Percentiles rank a stretch among this genome's conserved stretches.
phyloP scores from a whole-genome alignment of 2,329 filamentous ascomycete species.

The Colletotrichum sp. region DNA sequence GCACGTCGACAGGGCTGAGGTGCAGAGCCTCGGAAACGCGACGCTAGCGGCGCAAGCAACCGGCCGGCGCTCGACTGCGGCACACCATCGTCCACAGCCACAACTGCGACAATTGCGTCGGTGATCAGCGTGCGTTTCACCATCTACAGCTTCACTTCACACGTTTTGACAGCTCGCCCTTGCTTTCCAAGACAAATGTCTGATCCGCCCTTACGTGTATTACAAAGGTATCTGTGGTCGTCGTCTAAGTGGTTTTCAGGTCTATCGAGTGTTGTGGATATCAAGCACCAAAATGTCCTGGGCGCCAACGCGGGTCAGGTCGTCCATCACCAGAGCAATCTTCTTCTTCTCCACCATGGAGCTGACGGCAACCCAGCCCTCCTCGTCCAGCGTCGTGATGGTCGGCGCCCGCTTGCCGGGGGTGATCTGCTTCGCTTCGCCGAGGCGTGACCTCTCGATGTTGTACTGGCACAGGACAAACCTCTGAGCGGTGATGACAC shows the following conservation, averaged over 20 bases:
- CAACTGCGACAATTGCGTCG: background rate
- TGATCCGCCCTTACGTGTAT: background rate
- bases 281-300: slow-evolving; percentile 85
- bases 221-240: slow-evolving; percentile 4
- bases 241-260: background rate
- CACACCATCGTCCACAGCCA: background rate
- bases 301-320: slow-evolving; percentile 76
- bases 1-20: background rate
- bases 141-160: background rate
- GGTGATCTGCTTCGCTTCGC: slow-evolving; percentile 76
- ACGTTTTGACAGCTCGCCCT: background rate
- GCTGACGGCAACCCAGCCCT: slow-evolving; percentile 92
- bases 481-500: slow-evolving; percentile 93
- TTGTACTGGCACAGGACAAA: slow-evolving; percentile 98
- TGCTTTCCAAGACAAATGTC: background rate
- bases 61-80: background rate
- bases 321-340: slow-evolving; percentile 87
- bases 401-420: slow-evolving; percentile 94
- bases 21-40: background rate
- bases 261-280: slow-evolving; percentile 77
- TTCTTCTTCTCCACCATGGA: slow-evolving; percentile 91
- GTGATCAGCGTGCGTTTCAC: background rate
- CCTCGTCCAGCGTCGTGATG: slow-evolving; percentile 85
- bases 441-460: slow-evolving; percentile 73
- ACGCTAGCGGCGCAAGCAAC: slow-evolving; percentile 8